Evolutionary conservation across 2,329 filamentous ascomycete species (phyloP).

Genomic region (Colletotrichum sp.): DNA sequence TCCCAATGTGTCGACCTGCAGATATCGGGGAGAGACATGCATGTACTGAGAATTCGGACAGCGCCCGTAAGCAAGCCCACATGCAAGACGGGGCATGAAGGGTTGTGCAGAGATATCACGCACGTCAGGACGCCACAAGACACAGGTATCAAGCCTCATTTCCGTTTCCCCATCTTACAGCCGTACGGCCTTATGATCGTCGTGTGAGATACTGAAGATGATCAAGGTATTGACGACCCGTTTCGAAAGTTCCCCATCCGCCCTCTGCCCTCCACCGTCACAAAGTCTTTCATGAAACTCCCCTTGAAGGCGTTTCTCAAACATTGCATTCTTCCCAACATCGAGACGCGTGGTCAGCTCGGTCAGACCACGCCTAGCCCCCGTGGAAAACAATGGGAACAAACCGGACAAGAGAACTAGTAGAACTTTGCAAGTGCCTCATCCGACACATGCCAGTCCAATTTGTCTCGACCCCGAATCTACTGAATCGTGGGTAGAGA

Average conservation of each 20-base stretch:
- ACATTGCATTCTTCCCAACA: neutral
- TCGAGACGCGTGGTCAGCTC: neutral
- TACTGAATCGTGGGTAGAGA: neutral
- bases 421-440: neutral
- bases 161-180: neutral
- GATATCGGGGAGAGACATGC: constrained; percentile 10
- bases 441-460: constrained; percentile 7
- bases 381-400: neutral
- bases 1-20: constrained; percentile 11
- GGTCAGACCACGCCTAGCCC: neutral
- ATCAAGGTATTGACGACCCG: neutral
- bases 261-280: neutral
- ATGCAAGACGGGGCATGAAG: neutral
- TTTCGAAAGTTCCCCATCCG: neutral
- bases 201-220: neutral
- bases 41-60: neutral
- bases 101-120: neutral
- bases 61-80: constrained; percentile 5
- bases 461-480: constrained; percentile 2
- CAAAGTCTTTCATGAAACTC: neutral
- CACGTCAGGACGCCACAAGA: neutral
- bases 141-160: neutral
- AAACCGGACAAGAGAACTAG: neutral
- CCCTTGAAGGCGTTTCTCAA: neutral
- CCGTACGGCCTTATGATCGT: neutral